Base-by-base conservation (phyloP, 352 stramenopile genomes). In the Blastocystis sp. region DNA sequence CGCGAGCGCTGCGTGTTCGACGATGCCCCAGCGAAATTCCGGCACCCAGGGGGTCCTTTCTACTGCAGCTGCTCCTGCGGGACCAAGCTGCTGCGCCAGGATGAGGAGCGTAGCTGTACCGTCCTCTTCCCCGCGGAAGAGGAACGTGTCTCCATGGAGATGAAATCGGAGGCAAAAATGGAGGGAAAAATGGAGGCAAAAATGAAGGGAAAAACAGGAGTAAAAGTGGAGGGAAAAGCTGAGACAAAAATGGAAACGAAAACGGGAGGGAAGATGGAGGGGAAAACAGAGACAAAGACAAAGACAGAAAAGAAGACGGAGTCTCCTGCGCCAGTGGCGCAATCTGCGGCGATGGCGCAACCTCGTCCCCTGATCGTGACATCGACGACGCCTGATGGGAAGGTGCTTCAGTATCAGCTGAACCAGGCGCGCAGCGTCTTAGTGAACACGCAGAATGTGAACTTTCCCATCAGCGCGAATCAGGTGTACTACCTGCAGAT, bases 401-500 rank as follows among this genome's bases (percentile, higher is more conserved):
- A 81, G 46, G 16, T 64, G n/a, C 14, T 81, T 40, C 69, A 81
- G 27, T 81, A 63, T 51, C 44, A 81, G n/a, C 27, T 81, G 46
- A 81, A 81, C 46, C 38, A 48, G 9, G 48, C 69, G 29, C 53
- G 56, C 16, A 42, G n/a, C 24, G 24, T 81, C 24, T 64, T 63
- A 14, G 40, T 81, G 42, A 81, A 81, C 53, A 51, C 40, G 21
- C 29, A 63, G 32, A 29, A 29, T 18, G 46, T 81, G 27, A 81
- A 63, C 29, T 24, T 81, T n/a, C 69, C 46, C 0, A 51, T 81
- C 34, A 51, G 44, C 46, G 1, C 11, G 24, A 81, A 81, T 42
- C 69, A 81, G 53, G 48, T 81, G 44, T 81, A 81, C 53, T 81
- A 81, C 29, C 48, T 81, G 21, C 69, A 81, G 36, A 81, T 51